Evolutionary conservation across 2,329 filamentous ascomycete species (phyloP).

Genomic region (Cladosporium sp.): DNA sequence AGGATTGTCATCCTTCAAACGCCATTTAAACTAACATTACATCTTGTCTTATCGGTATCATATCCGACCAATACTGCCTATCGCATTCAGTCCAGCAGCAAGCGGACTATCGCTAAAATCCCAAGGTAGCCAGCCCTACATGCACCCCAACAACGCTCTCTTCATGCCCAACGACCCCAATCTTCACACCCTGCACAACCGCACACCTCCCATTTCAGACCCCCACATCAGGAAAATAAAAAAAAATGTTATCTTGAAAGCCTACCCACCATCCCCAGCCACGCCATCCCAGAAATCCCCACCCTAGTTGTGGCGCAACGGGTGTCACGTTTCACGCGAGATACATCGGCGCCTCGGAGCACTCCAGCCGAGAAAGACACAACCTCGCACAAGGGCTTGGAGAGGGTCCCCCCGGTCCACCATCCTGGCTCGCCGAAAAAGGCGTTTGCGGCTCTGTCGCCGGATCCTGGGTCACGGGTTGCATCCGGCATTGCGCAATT

Average conservation of each 20-base stretch:
- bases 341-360: slow-evolving; percentile 14
- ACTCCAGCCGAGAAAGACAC: slow-evolving; percentile 5
- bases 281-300: neutral
- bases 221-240: neutral
- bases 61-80: neutral
- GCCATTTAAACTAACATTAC: neutral
- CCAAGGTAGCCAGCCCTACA: neutral
- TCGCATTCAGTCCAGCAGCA: neutral
- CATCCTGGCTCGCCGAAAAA: slow-evolving; percentile 9
- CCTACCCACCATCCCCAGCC: slow-evolving; percentile 1
- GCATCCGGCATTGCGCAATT: slow-evolving; percentile 20
- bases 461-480: slow-evolving; percentile 1
- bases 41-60: slow-evolving; percentile 1
- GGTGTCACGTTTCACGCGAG: slow-evolving; percentile 14
- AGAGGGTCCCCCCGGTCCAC: neutral
- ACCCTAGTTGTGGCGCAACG: slow-evolving; percentile 7
- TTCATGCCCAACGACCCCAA: neutral
- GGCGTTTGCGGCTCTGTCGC: slow-evolving; percentile 14
- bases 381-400: slow-evolving; percentile 10
- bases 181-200: neutral
- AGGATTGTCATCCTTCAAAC: slow-evolving; percentile 3
- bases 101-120: neutral
- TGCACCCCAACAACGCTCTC: neutral
- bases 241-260: neutral
- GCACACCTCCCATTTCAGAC: neutral